Evolutionary conservation across 371 early-diverging fungal genomes (phyloP).

Genomic region (Syncephalastrum monosporum): DNA sequence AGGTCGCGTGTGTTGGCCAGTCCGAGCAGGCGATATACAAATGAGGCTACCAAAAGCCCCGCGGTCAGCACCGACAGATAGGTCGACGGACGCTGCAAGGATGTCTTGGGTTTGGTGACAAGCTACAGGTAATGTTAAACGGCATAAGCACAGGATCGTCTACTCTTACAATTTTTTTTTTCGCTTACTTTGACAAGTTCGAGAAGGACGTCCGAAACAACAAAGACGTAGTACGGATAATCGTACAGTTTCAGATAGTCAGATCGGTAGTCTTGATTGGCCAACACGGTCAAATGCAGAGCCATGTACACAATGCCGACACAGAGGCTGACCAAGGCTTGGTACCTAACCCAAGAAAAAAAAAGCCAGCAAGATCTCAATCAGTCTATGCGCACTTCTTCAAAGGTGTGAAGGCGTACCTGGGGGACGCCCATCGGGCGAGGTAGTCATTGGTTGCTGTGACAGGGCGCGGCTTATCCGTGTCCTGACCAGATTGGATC

Average conservation of each 20-base stretch:
- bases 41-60: constrained; percentile 19
- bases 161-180: no score
- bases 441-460: constrained; percentile 15
- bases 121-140: no score
- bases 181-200: constrained; percentile 23
- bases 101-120: no score
- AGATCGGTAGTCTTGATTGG: constrained; percentile 32
- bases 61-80: constrained; percentile 25
- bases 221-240: constrained; percentile 40
- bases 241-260: constrained; percentile 26
- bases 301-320: constrained; percentile 27
- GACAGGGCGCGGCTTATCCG: neutral
- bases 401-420: constrained; percentile 3
- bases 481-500: constrained; percentile 9
- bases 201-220: constrained; percentile 30
- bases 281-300: constrained; percentile 31
- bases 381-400: neutral
- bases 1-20: constrained; percentile 15
- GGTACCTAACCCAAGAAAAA: constrained; percentile 22
- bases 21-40: constrained; percentile 24
- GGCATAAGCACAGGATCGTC: no score
- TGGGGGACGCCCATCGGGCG: constrained; percentile 37
- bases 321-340: constrained; percentile 24
- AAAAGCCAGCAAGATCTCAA: neutral
- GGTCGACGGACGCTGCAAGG: constrained; percentile 18